A percentile compares a stretch with the other conserved stretches of the same genome.
Evolutionary conservation across 106 monocot genomes (phyloP).

Genomic region (Apostasia ramifera): DNA sequence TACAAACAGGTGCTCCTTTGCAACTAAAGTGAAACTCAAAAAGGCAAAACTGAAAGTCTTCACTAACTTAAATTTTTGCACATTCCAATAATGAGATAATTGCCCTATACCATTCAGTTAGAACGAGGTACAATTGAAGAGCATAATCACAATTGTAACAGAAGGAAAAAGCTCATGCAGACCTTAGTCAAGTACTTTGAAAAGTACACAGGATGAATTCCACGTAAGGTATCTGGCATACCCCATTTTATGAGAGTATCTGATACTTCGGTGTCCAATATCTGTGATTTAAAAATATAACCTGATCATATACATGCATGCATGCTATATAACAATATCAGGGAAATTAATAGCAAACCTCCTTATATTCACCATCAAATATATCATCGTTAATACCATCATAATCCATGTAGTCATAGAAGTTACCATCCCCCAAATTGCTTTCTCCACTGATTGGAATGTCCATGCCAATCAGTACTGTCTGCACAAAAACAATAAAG

Average conservation of each 20-base stretch:
- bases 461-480: conserved; percentile 63
- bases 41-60: no score
- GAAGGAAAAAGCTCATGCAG: conserved; percentile 2
- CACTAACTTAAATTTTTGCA: no score
- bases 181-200: conserved; percentile 72
- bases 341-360: conserved; percentile 31
- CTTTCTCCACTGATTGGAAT: conserved; percentile 18
- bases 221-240: conserved; percentile 53
- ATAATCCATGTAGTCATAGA: conserved; percentile 16
- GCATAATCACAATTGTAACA: no score
- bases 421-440: conserved; percentile 11
- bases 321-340: neutral
- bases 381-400: conserved; percentile 10
- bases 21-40: no score
- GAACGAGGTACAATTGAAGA: no score
- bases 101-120: no score
- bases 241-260: conserved; percentile 67
- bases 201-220: conserved; percentile 77
- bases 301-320: neutral
- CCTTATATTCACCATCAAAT: conserved; percentile 30
- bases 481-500: conserved; percentile 26
- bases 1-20: no score
- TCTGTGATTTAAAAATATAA: conserved; percentile 20
- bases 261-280: conserved; percentile 44
- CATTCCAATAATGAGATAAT: no score